Evolutionary conservation across 139 green algal species (phyloP), one percentile per base, ranked within the genome.

Genomic region (Edaphochlamys debaryana): DNA sequence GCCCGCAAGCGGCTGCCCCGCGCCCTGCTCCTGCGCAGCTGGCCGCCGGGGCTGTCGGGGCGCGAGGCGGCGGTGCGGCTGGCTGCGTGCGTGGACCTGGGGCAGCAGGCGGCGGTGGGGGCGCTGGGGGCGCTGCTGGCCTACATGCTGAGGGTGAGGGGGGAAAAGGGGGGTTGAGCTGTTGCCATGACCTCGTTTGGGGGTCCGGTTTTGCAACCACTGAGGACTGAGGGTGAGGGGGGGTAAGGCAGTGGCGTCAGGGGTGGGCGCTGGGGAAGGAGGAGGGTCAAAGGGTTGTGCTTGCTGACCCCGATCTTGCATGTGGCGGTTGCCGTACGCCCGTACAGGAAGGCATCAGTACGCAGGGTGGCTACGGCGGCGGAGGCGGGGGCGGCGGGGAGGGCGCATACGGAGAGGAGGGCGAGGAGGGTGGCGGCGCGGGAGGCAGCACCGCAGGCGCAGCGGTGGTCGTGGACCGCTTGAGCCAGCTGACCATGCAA

Each of bases 101-200:
- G 15, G 8, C 41, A 77, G 41, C 72, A 78, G 58, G 58, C 77
- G 79, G 71, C 76, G 67, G 62, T 82, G 62, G 62, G 75, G 34
- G 92, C 92, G 30, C 90, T 89, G 19, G 90, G 91, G 13, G 92
- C 92, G 9, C 79, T 95, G 78, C 40, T 95, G 38, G 79, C 77
- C 7, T 71, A 93, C 25, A 58, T 95, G 71, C 32, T 83, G 25
- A 74, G 78, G 41, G 87, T 90, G 36, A 64, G 83, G 27, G 27
- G 19, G n/a, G n/a, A n/a, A n/a, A n/a, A n/a, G n/a, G n/a, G n/a
- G n/a, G n/a, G n/a, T n/a, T n/a, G n/a, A n/a, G n/a, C 11, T 20
- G 38, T 3, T 68, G 45, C 48, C 48, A 9, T 15, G 9, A 23
- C 48, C 48, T 54, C 9, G 11, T 15, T 54, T 54, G 48, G 9